Conservation (phyloP, 768 basidiomycete species). For the Termitomyces sp. region DNA sequence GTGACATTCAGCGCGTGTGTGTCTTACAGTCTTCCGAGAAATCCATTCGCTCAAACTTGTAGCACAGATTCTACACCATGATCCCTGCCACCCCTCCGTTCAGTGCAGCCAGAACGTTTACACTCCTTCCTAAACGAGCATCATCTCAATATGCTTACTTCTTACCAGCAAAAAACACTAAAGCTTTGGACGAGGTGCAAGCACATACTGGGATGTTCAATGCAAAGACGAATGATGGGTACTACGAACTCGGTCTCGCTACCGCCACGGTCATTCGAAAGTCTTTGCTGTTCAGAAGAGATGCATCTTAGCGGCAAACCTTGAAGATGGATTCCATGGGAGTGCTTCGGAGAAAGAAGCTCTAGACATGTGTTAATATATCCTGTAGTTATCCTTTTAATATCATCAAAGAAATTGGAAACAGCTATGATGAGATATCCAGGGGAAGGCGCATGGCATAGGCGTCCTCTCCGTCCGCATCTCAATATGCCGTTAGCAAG, state of each 20-base stretch:
- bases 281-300: slow-evolving; percentile 34
- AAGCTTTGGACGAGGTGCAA: slow-evolving; percentile 70
- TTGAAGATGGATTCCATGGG: neutral
- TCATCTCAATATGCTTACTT: slow-evolving; percentile 50
- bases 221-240: slow-evolving; percentile 78
- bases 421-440: slow-evolving; percentile 16
- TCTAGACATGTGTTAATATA: neutral
- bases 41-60: neutral
- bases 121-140: slow-evolving; percentile 59
- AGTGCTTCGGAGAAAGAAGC: neutral
- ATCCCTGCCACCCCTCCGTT: slow-evolving; percentile 65
- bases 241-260: slow-evolving; percentile 76
- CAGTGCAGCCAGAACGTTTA: slow-evolving; percentile 63
- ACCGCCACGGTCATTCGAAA: slow-evolving; percentile 58
- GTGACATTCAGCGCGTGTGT: slow-evolving; percentile 72
- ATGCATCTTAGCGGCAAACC: slow-evolving; percentile 1
- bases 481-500: slow-evolving; percentile 29
- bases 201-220: slow-evolving; percentile 91
- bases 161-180: slow-evolving; percentile 54
- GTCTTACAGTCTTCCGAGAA: slow-evolving; percentile 19
- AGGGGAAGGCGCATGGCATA: slow-evolving; percentile 82
- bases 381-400: neutral
- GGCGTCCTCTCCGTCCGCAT: slow-evolving; percentile 94
- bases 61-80: slow-evolving; percentile 68
- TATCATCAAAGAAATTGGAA: neutral